Conservation (phyloP, 257 asterid genomes). For the Solanum chiquidenum region DNA sequence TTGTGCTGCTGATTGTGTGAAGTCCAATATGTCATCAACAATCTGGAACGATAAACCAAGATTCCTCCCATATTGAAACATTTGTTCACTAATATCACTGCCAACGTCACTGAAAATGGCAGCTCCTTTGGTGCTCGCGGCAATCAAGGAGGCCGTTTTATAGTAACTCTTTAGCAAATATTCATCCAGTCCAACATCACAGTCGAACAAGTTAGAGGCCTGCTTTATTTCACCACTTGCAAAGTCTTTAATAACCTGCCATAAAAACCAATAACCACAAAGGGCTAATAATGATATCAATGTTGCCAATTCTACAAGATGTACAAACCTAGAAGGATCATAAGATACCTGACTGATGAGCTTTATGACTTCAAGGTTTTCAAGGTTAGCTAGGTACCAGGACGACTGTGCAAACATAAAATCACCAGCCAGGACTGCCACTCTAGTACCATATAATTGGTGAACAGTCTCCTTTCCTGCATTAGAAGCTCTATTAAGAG, state of each 20-base stretch:
- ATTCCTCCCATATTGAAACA: slow-evolving; percentile 87
- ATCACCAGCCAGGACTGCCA: slow-evolving; percentile 93
- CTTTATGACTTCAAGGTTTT: slow-evolving; percentile 87
- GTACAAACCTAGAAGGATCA: neutral
- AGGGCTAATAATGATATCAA: neutral
- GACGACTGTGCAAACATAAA: slow-evolving; percentile 97
- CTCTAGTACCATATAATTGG: slow-evolving; percentile 78
- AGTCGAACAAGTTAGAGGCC: slow-evolving; percentile 77
- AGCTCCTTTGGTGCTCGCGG: slow-evolving; percentile 92
- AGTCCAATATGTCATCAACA: slow-evolving; percentile 81
- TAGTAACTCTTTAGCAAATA: slow-evolving; percentile 83
- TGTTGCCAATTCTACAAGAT: neutral
- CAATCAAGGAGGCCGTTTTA: slow-evolving; percentile 87
- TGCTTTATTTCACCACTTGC: slow-evolving; percentile 98
- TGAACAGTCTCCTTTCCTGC: slow-evolving; percentile 90
- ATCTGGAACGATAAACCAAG: slow-evolving; percentile 85
- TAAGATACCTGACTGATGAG: slow-evolving; percentile 78
- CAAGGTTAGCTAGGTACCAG: slow-evolving; percentile 95
- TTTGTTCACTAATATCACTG: slow-evolving; percentile 41
- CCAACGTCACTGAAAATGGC: slow-evolving; percentile 72
- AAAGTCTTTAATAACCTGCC: slow-evolving; percentile 88
- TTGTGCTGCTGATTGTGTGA: slow-evolving; percentile 84
- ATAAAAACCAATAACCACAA: neutral
- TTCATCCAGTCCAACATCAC: slow-evolving; percentile 73
- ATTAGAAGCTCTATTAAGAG: neutral